Evolutionary conservation across 176 grass and related monocot genomes (phyloP).

Genomic region (Olyra latifolia): DNA sequence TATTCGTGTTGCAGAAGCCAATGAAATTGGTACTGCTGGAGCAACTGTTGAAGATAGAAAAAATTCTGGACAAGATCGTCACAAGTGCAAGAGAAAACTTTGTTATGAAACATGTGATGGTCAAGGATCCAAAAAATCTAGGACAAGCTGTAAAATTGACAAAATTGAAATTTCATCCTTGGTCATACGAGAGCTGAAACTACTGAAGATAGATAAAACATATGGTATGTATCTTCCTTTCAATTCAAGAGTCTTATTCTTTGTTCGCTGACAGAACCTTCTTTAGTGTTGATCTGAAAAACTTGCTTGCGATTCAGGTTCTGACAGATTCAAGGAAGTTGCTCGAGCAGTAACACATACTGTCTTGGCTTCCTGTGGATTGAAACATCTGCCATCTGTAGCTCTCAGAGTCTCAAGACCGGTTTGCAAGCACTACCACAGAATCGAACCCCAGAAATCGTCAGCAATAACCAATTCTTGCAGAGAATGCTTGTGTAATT

Average conservation of each 20-base stretch:
- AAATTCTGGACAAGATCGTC: slow-evolving; percentile 7
- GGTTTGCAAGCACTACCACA: slow-evolving; percentile 47
- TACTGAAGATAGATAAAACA: slow-evolving; percentile 66
- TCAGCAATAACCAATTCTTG: slow-evolving; percentile 44
- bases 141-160: slow-evolving; percentile 26
- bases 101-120: slow-evolving; percentile 20
- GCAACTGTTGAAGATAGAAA: slow-evolving; percentile 10
- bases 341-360: slow-evolving; percentile 76
- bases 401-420: slow-evolving; percentile 40
- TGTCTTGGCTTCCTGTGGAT: slow-evolving; percentile 63
- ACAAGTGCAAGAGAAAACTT: slow-evolving; percentile 38
- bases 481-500: slow-evolving; percentile 53
- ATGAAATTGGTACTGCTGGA: slow-evolving; percentile 6
- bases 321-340: slow-evolving; percentile 68
- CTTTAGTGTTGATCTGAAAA: neutral
- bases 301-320: slow-evolving; percentile 40
- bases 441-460: neutral
- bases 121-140: slow-evolving; percentile 38
- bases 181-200: slow-evolving; percentile 56
- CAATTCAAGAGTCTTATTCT: neutral
- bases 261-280: slow-evolving; percentile 7
- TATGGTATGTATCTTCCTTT: slow-evolving; percentile 34
- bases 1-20: neutral
- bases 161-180: slow-evolving; percentile 66
- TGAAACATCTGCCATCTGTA: slow-evolving; percentile 45